A percentile compares a stretch with the other conserved stretches of the same genome.
These are phyloP conservation scores for Pseudocercospora fuligena DNA, from an alignment of 2,329 filamentous ascomycete species.

Conservation along the genomic window DNA sequence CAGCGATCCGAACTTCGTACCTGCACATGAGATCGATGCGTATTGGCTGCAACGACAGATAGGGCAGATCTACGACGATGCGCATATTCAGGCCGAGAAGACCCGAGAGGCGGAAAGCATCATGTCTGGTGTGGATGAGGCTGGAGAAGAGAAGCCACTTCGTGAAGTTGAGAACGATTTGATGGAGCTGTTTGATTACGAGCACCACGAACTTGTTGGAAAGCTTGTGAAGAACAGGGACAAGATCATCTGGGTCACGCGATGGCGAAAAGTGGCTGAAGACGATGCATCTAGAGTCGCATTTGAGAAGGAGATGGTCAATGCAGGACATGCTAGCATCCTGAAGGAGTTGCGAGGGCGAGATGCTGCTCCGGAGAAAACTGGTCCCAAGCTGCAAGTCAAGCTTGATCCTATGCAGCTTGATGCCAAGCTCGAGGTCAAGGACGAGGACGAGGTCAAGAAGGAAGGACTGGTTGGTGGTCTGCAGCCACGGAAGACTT, in stretches of 20 bases:
- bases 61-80: slow-evolving; percentile 83
- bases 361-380: slow-evolving; percentile 60
- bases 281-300: slow-evolving; percentile 72
- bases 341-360: slow-evolving; percentile 86
- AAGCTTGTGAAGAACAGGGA: slow-evolving; percentile 91
- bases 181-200: slow-evolving; percentile 98
- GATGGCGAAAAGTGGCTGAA: slow-evolving; percentile 80
- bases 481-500: slow-evolving; percentile 80
- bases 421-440: slow-evolving; percentile 51
- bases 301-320: slow-evolving; percentile 88
- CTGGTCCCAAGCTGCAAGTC: slow-evolving; percentile 72
- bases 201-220: slow-evolving; percentile 89
- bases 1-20: slow-evolving; percentile 64
- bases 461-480: slow-evolving; percentile 78
- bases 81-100: slow-evolving; percentile 92
- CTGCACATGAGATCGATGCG: slow-evolving; percentile 90
- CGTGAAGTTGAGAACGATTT: slow-evolving; percentile 97
- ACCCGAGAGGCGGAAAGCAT: slow-evolving; percentile 82
- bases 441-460: slow-evolving; percentile 59
- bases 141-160: slow-evolving; percentile 81
- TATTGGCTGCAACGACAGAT: slow-evolving; percentile 97
- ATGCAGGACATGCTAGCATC: slow-evolving; percentile 83
- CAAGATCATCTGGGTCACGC: slow-evolving; percentile 94
- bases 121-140: slow-evolving; percentile 71
- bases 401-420: slow-evolving; percentile 87